Evolutionary conservation across 345 rosid species (phyloP).

Genomic region (Salix viminalis): DNA sequence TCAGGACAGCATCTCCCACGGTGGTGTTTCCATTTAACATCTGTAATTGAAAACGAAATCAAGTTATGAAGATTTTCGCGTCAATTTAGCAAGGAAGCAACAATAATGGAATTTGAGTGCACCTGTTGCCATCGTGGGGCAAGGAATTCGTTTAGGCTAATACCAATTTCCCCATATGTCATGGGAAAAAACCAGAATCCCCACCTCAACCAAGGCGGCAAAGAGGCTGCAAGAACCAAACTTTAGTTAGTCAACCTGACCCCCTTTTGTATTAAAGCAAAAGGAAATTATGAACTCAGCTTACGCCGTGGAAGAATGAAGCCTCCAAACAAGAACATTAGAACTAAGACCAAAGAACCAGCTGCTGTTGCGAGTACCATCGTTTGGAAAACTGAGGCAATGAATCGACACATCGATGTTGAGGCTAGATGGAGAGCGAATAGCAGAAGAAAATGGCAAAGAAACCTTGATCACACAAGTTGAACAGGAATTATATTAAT

Average conservation of each 20-base stretch:
- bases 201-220: neutral
- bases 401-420: neutral
- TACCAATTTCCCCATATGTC: neutral
- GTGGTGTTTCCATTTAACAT: too few relatives aligned
- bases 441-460: neutral
- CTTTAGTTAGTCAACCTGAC: neutral
- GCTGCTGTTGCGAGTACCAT: neutral
- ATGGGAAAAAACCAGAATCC: neutral
- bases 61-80: too few relatives aligned
- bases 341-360: neutral
- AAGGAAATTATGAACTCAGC: neutral
- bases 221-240: neutral
- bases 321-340: neutral
- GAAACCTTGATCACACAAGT: neutral
- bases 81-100: too few relatives aligned
- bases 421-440: neutral
- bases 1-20: too few relatives aligned
- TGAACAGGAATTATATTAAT: neutral
- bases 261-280: neutral
- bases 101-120: too few relatives aligned
- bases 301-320: neutral
- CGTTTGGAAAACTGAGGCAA: neutral
- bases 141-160: neutral
- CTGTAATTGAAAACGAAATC: too few relatives aligned
- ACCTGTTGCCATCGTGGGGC: neutral